Percentiles rank a stretch among this genome's conserved stretches.
Conservation (phyloP, 768 basidiomycete species). For the Amyloporia xantha region DNA sequence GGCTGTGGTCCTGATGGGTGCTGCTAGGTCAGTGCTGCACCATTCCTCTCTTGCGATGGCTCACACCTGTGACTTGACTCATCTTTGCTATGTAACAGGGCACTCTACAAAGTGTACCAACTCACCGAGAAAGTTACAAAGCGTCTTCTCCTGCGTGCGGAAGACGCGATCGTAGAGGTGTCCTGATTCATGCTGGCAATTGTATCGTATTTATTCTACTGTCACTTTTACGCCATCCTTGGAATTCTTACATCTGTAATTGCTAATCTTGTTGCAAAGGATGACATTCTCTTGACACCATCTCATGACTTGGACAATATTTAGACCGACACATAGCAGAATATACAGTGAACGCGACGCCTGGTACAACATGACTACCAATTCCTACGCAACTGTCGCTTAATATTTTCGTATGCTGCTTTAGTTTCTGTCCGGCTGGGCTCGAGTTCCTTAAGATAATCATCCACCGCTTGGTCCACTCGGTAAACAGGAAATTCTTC, state of each 20-base stretch:
- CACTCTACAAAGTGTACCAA: constrained; percentile 63
- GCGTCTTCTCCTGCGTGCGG: constrained; percentile 59
- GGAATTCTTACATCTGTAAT: background rate
- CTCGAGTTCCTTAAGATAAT: constrained; percentile 68
- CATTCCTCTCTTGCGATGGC: background rate
- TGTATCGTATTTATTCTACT: background rate
- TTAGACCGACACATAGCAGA: background rate
- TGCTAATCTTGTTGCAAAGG: too few relatives aligned
- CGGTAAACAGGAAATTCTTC: constrained; percentile 74
- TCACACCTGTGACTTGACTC: background rate
- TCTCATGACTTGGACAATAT: too few relatives aligned
- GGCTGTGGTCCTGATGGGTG: constrained; percentile 53
- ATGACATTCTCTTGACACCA: too few relatives aligned
- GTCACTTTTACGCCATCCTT: background rate
- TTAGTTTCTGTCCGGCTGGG: constrained; percentile 56
- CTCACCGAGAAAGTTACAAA: constrained; percentile 55
- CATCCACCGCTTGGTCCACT: constrained; percentile 65
- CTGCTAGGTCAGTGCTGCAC: constrained; percentile 45
- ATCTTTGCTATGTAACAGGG: constrained; percentile 34
- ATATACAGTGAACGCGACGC: too few relatives aligned
- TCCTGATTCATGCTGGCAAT: background rate
- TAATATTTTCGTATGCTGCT: constrained; percentile 59
- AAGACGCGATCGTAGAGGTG: constrained; percentile 78
- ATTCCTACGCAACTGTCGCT: constrained; percentile 61
- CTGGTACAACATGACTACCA: too few relatives aligned